Percentiles rank a stretch among this genome's conserved stretches.
Conservation (phyloP, 2,329 filamentous ascomycete genomes). For the Amesomyces nigricolor region DNA sequence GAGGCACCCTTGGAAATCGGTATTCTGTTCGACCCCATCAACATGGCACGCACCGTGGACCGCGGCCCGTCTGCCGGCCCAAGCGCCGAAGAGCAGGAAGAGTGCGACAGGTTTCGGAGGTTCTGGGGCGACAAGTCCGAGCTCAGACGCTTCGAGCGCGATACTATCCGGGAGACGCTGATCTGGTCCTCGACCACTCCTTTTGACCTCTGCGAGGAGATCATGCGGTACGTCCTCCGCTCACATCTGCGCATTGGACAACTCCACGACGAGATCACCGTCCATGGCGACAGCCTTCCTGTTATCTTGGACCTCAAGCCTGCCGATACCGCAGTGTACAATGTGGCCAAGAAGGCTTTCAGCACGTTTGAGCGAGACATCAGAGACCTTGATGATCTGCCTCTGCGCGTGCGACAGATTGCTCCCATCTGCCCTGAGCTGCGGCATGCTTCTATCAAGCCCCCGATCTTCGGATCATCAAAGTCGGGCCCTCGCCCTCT, state of each 20-base stretch:
- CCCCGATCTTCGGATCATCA: slow-evolving; percentile 44
- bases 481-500: slow-evolving; percentile 51
- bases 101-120: slow-evolving; percentile 72
- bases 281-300: slow-evolving; percentile 48
- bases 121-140: slow-evolving; percentile 97
- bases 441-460: slow-evolving; percentile 62
- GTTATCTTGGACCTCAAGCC: slow-evolving; percentile 42
- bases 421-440: slow-evolving; percentile 66
- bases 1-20: slow-evolving; percentile 49
- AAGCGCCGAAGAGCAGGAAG: slow-evolving; percentile 72
- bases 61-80: slow-evolving; percentile 61
- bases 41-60: slow-evolving; percentile 72
- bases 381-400: slow-evolving; percentile 72
- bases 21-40: slow-evolving; percentile 65
- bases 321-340: slow-evolving; percentile 55
- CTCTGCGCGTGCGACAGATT: slow-evolving; percentile 78
- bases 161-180: slow-evolving; percentile 85
- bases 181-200: slow-evolving; percentile 68
- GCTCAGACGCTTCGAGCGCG: slow-evolving; percentile 88
- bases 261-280: slow-evolving; percentile 46
- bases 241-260: slow-evolving; percentile 58
- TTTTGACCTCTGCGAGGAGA: slow-evolving; percentile 69
- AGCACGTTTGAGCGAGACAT: slow-evolving; percentile 69
- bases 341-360: slow-evolving; percentile 64
- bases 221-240: slow-evolving; percentile 64